Base-by-base conservation (phyloP, 2,329 filamentous ascomycete genomes). In the Calonectria fujianensis region DNA sequence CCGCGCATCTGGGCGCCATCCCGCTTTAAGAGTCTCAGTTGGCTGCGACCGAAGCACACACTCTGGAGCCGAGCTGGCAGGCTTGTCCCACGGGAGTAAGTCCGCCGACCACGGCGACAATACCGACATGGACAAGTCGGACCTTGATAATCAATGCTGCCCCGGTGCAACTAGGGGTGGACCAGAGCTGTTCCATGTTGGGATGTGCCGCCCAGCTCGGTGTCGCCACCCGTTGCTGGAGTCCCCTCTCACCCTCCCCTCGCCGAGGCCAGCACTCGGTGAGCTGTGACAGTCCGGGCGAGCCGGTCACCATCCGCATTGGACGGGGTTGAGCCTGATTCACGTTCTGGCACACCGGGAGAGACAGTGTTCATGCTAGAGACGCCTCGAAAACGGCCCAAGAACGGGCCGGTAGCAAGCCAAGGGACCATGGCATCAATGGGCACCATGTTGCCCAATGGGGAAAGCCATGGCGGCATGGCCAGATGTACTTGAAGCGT, bases 201-300 rank as follows among this genome's bases (percentile, higher is more conserved):
- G 74, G 75, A 74, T 74, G 67, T 64, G 64, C 57, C 54, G 48
- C 41, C 41, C 64, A 52, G 69, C 57, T 74, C 69, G 73, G 76
- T 71, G 77, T 76, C 73, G 77, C 78, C 73, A 79, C 77, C 71
- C 71, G 39, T 75, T 31, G 75, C 52, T 39, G 31, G 35, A 54
- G 70, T 69, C 54, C 69, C 70, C 73, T 66, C 63, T 69, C 72
- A 75, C 73, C 72, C 76, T 77, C 63, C 66, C 63, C 69, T 77
- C 76, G 73, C 79, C 72, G 79, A 78, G 65, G 70, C 68, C 75
- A 75, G 75, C 39, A 79, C 77, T 80, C 75, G 80, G 77, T 81
- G 78, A 80, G 68, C 61, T 61, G 74, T 80, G 61, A 64, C 79
- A 69, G 75, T 72, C 75, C 80, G 80, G 76, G 32, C 75, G 39